phyloP scores from a whole-genome alignment of 1,284 basidiomycete genomes.

The Stereum hirsutum region DNA sequence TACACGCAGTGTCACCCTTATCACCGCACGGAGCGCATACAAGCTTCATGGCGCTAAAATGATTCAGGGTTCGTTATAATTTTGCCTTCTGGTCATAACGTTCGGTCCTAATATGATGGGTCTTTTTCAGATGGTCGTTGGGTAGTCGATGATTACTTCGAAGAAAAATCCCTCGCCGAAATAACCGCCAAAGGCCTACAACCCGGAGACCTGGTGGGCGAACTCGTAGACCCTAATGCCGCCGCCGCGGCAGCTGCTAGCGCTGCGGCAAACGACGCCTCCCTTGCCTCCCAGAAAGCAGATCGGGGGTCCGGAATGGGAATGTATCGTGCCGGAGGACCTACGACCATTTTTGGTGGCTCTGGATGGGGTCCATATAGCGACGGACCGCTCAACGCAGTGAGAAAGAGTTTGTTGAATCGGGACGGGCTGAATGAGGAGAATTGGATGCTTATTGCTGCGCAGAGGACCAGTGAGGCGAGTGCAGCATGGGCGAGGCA shows the following conservation, averaged over 20 bases:
- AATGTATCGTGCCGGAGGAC: constrained; percentile 77
- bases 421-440: constrained; percentile 73
- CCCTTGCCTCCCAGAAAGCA: constrained; percentile 24
- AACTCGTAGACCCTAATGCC: constrained; percentile 61
- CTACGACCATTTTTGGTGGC: constrained; percentile 81
- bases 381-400: constrained; percentile 73
- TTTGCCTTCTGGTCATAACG: background rate
- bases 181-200: constrained; percentile 65
- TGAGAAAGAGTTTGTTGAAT: constrained; percentile 60
- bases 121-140: constrained; percentile 67
- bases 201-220: constrained; percentile 70
- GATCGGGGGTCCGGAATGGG: constrained; percentile 33
- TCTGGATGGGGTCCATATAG: constrained; percentile 79
- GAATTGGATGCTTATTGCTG: constrained; percentile 84
- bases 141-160: constrained; percentile 94
- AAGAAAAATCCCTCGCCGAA: constrained; percentile 69
- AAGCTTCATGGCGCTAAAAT: constrained; percentile 92
- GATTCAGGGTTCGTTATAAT: constrained; percentile 56
- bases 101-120: background rate
- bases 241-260: constrained; percentile 33
- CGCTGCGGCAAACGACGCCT: constrained; percentile 26
- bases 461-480: constrained; percentile 51
- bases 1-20: constrained; percentile 88
- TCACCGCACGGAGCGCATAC: constrained; percentile 88
- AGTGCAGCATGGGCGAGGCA: constrained; percentile 57